phyloP scores from a whole-genome alignment of 306 rosid species.

The Citrullus amarus region DNA sequence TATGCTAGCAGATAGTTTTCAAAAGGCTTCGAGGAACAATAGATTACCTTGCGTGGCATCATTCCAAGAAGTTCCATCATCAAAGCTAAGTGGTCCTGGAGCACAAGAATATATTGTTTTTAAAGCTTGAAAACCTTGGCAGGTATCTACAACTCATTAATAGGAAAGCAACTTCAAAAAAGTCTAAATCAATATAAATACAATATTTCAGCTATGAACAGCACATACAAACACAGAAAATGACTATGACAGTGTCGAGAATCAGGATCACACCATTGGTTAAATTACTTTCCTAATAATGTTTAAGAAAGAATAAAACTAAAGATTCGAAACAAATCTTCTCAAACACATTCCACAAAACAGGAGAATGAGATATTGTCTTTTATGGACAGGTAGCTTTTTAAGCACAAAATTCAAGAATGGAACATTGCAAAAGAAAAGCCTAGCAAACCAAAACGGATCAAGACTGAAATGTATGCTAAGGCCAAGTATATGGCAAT shows the following conservation, averaged over 20 bases:
- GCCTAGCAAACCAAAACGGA: neutral
- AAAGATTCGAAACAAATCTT: neutral
- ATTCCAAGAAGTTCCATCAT: slow-evolving; percentile 94
- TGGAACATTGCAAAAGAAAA: neutral
- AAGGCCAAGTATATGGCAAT: neutral
- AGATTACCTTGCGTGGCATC: slow-evolving; percentile 74
- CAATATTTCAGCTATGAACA: neutral
- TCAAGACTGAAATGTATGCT: neutral
- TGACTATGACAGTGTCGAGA: neutral
- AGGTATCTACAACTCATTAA: neutral
- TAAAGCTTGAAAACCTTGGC: neutral
- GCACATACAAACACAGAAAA: neutral
- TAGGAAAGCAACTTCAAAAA: neutral
- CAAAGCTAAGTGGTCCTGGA: slow-evolving; percentile 76
- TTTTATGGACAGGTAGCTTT: neutral
- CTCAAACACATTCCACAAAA: neutral
- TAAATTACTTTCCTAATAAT: neutral
- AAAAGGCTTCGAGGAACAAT: neutral
- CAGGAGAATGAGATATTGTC: neutral
- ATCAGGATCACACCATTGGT: neutral
- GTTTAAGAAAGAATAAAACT: neutral
- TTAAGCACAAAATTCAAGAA: neutral
- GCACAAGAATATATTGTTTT: neutral
- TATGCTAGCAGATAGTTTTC: neutral
- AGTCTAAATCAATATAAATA: neutral